A percentile compares a stretch with the other conserved stretches of the same genome.
phyloP scores from a whole-genome alignment of 192 early-diverging fungal species.

The Rhizoclosmatium sp. region DNA sequence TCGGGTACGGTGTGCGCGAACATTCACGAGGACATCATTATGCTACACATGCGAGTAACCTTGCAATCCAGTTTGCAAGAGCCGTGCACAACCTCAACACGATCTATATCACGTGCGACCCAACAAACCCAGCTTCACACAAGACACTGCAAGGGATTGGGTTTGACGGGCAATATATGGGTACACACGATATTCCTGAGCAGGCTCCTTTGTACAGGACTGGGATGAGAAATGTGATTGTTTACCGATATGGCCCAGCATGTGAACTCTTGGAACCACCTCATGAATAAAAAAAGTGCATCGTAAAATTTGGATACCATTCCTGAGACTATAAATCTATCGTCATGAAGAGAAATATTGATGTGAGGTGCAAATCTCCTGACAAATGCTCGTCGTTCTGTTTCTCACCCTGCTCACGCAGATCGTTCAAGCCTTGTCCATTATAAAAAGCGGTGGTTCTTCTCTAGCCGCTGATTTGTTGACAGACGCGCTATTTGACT shows the following conservation, averaged over 20 bases:
- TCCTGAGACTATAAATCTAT: no score
- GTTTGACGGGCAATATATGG: background rate
- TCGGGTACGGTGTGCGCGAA: slow-evolving; percentile 5
- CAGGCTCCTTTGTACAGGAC: background rate
- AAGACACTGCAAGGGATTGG: background rate
- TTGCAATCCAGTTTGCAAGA: slow-evolving; percentile 4
- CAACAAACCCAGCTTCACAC: background rate
- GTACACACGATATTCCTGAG: background rate
- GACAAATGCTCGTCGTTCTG: no score
- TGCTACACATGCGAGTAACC: background rate
- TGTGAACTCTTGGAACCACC: background rate
- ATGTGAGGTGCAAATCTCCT: no score
- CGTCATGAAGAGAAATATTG: no score
- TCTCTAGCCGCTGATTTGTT: no score
- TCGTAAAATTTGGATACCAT: no score
- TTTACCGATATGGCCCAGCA: background rate
- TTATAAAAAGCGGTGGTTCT: no score
- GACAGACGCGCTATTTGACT: no score
- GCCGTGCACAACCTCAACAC: background rate
- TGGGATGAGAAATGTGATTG: background rate
- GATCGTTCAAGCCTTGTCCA: no score
- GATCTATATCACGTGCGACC: background rate
- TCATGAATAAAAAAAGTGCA: no score
- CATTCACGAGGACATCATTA: background rate
- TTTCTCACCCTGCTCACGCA: no score